Conservation (phyloP, 2,329 filamentous ascomycete genomes). For the Epichloe baconii region DNA sequence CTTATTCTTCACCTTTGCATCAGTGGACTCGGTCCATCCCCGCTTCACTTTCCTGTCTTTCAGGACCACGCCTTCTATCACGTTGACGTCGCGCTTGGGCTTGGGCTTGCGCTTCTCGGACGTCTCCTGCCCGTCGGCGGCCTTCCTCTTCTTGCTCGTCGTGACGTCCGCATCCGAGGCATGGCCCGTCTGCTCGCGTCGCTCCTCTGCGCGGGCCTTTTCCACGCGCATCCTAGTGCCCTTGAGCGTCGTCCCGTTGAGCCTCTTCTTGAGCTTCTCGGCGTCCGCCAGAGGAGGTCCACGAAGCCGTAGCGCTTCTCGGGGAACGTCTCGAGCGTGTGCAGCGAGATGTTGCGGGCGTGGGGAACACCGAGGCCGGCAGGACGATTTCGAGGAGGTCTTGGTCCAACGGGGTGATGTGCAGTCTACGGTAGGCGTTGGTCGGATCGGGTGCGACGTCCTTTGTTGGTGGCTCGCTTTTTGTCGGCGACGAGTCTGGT, state of each 20-base stretch:
- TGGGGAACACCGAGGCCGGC: slow-evolving; percentile 48
- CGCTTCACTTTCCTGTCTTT: slow-evolving; percentile 70
- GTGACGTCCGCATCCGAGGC: slow-evolving; percentile 16
- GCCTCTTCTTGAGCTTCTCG: slow-evolving; percentile 80
- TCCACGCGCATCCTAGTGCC: slow-evolving; percentile 79
- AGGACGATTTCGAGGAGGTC: slow-evolving; percentile 62
- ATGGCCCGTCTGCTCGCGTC: slow-evolving; percentile 21
- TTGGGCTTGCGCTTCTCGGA: slow-evolving; percentile 40
- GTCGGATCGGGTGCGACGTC: not conserved
- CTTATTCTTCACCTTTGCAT: slow-evolving; percentile 33
- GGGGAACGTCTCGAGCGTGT: slow-evolving; percentile 73
- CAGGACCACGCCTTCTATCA: slow-evolving; percentile 56
- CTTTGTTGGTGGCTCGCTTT: not conserved
- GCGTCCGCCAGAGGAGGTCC: slow-evolving; percentile 70
- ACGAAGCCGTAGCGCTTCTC: slow-evolving; percentile 86
- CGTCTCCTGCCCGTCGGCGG: slow-evolving; percentile 20
- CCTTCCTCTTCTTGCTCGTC: slow-evolving; percentile 21
- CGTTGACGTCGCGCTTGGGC: slow-evolving; percentile 36
- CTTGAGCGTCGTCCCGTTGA: slow-evolving; percentile 75
- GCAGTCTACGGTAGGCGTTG: slow-evolving; percentile 34
- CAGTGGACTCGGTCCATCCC: slow-evolving; percentile 67
- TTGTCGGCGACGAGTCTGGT: not conserved
- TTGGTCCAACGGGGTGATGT: slow-evolving; percentile 77
- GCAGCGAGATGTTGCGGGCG: slow-evolving; percentile 78
- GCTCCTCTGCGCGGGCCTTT: slow-evolving; percentile 51